phyloP scores from a whole-genome alignment of 2,329 filamentous ascomycete genomes.

The Sporothrix pseudoabietina region DNA sequence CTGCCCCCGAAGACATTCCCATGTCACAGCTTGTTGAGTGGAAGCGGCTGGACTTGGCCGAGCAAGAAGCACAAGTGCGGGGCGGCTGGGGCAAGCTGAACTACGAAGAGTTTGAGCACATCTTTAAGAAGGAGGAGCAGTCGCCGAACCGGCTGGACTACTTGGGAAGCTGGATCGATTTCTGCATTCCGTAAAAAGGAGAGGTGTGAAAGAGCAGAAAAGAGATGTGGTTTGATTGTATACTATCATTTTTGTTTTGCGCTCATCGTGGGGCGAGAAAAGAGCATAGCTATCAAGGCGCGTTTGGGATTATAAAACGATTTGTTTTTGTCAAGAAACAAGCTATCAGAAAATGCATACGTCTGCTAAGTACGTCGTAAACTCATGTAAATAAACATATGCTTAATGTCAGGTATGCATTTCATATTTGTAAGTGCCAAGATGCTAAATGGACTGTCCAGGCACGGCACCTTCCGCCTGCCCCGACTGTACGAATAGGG shows the following conservation, averaged over 20 bases:
- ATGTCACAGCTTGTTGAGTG: slow-evolving; percentile 49
- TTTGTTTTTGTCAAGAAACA: background rate
- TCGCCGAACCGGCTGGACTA: slow-evolving; percentile 70
- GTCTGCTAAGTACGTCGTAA: too few relatives aligned
- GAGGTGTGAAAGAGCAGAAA: background rate
- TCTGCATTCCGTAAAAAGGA: slow-evolving; percentile 61
- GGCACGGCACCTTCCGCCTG: background rate
- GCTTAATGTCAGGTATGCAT: background rate
- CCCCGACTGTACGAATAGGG: background rate
- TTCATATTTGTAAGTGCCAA: background rate
- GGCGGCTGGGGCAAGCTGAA: slow-evolving; percentile 80
- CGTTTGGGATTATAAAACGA: background rate
- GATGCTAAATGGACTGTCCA: background rate
- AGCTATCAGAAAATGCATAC: too few relatives aligned
- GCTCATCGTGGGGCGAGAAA: background rate
- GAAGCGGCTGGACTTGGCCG: slow-evolving; percentile 63
- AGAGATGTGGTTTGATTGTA: background rate
- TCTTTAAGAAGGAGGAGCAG: slow-evolving; percentile 69
- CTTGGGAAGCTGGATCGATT: slow-evolving; percentile 88
- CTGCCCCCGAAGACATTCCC: slow-evolving; percentile 34
- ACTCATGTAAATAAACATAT: too few relatives aligned
- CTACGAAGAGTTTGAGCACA: slow-evolving; percentile 76
- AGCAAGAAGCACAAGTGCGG: slow-evolving; percentile 67
- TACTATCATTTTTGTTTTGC: background rate
- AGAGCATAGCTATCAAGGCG: background rate